These are phyloP conservation scores for Cicer pinnatifidum DNA, from an alignment of 306 rosid genomes.

Conservation along the genomic window DNA sequence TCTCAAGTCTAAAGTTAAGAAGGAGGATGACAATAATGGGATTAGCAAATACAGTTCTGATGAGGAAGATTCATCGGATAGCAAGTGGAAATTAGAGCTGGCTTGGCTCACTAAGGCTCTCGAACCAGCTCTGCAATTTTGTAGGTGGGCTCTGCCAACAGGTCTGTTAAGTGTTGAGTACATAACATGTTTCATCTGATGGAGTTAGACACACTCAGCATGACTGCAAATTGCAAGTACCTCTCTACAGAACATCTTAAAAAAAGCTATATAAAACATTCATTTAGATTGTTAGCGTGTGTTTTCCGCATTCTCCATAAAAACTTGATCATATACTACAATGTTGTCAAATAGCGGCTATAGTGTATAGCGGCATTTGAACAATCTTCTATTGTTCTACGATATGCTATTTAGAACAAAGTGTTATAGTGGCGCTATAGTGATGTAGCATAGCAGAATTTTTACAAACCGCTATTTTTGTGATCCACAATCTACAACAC, in stretches of 20 bases:
- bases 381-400: too few species aligned
- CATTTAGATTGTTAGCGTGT: not conserved
- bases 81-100: constrained; percentile 72
- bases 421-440: too few species aligned
- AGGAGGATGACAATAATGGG: constrained; percentile 41
- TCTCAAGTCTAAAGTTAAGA: constrained; percentile 49
- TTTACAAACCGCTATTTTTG: too few species aligned
- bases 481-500: too few species aligned
- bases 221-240: constrained; percentile 35
- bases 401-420: too few species aligned
- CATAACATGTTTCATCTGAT: constrained; percentile 44
- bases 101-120: constrained; percentile 90
- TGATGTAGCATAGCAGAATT: too few species aligned
- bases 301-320: constrained; percentile 17
- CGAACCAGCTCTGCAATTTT: constrained; percentile 87
- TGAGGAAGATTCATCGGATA: constrained; percentile 61
- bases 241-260: constrained; percentile 31
- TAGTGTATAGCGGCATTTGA: too few species aligned
- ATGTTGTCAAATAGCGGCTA: too few species aligned
- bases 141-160: constrained; percentile 86
- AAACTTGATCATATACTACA: not conserved
- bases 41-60: constrained; percentile 52
- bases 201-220: constrained; percentile 19
- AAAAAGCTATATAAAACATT: constrained; percentile 6
- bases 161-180: constrained; percentile 68